Percentiles rank a stretch among this genome's conserved stretches.
These are phyloP conservation scores for Rhodotorula sp. DNA, from an alignment of 1,284 basidiomycete species.

Conservation along the genomic window DNA sequence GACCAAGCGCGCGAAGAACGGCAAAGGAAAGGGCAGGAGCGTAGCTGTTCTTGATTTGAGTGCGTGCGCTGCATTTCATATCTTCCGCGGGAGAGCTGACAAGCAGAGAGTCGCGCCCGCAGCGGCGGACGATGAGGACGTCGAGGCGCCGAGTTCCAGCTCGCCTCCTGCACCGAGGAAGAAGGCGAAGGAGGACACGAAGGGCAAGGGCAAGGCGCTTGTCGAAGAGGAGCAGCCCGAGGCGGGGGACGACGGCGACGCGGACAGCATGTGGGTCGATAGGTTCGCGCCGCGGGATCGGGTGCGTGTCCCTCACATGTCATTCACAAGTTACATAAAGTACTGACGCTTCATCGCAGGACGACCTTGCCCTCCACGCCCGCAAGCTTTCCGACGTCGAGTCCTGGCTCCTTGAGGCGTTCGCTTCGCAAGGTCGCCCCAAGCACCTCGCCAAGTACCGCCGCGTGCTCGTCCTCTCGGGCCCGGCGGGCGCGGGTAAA, in stretches of 20 bases:
- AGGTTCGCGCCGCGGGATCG: conserved; percentile 68
- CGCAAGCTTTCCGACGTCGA: conserved; percentile 82
- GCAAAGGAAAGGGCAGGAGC: conserved; percentile 57
- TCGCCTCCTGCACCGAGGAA: neutral
- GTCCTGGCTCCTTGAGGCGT: conserved; percentile 80
- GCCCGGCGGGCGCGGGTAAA: conserved; percentile 88
- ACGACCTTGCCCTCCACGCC: conserved; percentile 83
- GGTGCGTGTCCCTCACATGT: conserved; percentile 53
- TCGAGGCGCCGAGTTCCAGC: neutral
- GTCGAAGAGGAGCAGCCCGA: neutral
- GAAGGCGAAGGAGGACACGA: conserved; percentile 54
- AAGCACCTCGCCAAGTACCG: conserved; percentile 60
- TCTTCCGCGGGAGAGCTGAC: neutral
- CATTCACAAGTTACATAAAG: rapidly evolving
- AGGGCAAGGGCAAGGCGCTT: conserved; percentile 46
- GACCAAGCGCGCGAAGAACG: neutral
- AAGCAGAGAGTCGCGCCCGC: neutral
- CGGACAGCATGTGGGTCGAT: conserved; percentile 69
- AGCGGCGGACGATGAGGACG: conserved; percentile 29
- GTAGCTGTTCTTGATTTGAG: conserved; percentile 46
- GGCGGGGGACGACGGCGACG: neutral
- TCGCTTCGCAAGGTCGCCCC: conserved; percentile 47
- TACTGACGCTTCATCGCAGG: conserved; percentile 37
- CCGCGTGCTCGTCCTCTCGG: conserved; percentile 75
- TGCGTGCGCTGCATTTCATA: neutral